Evolutionary conservation across 768 basidiomycete species (phyloP), one percentile per base, ranked within the genome.

Genomic region (Albatrellus ellisii): DNA sequence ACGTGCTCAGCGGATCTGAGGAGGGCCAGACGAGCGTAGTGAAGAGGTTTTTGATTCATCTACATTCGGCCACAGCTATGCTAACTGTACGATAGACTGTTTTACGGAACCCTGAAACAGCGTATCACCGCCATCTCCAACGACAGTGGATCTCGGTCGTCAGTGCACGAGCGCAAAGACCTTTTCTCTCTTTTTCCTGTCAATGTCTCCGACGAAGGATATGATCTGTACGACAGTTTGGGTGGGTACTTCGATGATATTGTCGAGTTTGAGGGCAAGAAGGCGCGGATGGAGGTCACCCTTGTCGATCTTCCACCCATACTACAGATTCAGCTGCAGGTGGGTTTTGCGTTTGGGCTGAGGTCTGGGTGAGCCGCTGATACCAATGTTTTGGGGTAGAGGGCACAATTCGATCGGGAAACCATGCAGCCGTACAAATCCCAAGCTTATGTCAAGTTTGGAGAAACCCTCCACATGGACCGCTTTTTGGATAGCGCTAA

Each of bases 301-400:
- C 63, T 92, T 20, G 75, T 94, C 4, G 80, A 92, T 46, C 66
- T 90, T 12, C 95, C 95, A 1, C 87, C 89, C 2, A 59, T 98
- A 37, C 62, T 99, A 27, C 95, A 99, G 55, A 85, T 99, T 33
- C 95, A 99, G 58, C 72, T 99, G 7, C 90, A 97, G 74, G 92
- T 89, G 39, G 46, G 70, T 52, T n/a, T n/a, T n/a, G 8, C 27
- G 15, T 41, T 38, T 9, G 8, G 26, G 25, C 33, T 41, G 14
- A n/a, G 15, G 9, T 18, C 32, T 38, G 9, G 15, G 21, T 36
- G 36, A 36, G n/a, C 14, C n/a, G n/a, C n/a, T n/a, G 44, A 39
- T 46, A 40, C 31, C 50, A 47, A 39, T 36, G 39, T 39, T 18
- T 2, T 21, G 15, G 3, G 7, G 15, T 51, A 92, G 89, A 68